A percentile compares a stretch with the other conserved stretches of the same genome.
These are phyloP conservation scores for Pezicula radicicola DNA, from an alignment of 2,329 filamentous ascomycete genomes.

Conservation along the genomic window DNA sequence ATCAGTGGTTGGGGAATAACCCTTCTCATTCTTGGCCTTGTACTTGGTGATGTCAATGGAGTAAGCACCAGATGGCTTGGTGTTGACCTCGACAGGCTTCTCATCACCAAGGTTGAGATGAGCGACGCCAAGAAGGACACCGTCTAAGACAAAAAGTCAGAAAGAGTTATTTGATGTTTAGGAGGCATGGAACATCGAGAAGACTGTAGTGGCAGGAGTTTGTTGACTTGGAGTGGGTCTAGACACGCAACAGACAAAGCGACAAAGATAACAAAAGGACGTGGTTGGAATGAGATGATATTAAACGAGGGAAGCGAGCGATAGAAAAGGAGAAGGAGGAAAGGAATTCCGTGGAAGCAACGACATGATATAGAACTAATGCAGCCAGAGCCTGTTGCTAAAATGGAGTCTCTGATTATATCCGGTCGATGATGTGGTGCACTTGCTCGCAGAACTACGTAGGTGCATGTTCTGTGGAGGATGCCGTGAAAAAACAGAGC, in stretches of 20 bases:
- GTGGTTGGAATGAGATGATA: too few relatives aligned
- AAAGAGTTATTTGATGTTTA: background rate
- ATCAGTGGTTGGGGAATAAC: slow-evolving; percentile 10
- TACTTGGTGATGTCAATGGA: slow-evolving; percentile 8
- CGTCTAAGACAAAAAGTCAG: slow-evolving; percentile 5
- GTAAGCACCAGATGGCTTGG: slow-evolving; percentile 9
- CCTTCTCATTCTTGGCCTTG: slow-evolving; percentile 1
- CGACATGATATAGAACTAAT: too few relatives aligned
- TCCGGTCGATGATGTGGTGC: too few relatives aligned
- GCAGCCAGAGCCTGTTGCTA: too few relatives aligned
- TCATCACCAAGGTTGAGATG: slow-evolving; percentile 13
- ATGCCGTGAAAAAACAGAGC: too few relatives aligned
- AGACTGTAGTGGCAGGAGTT: background rate
- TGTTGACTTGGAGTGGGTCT: slow-evolving; percentile 5
- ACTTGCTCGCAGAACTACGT: too few relatives aligned
- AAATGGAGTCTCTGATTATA: too few relatives aligned
- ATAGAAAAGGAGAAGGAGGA: too few relatives aligned
- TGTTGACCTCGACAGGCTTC: slow-evolving; percentile 9
- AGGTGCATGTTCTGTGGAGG: too few relatives aligned
- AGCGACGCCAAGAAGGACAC: slow-evolving; percentile 7
- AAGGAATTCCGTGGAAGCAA: too few relatives aligned
- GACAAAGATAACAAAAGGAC: slow-evolving; percentile 3
- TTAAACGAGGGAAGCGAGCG: too few relatives aligned
- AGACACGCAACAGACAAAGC: background rate
- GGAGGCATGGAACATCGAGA: too few relatives aligned